Conservation (phyloP, 2,329 filamentous ascomycete genomes). For the Ascochyta koolunga region DNA sequence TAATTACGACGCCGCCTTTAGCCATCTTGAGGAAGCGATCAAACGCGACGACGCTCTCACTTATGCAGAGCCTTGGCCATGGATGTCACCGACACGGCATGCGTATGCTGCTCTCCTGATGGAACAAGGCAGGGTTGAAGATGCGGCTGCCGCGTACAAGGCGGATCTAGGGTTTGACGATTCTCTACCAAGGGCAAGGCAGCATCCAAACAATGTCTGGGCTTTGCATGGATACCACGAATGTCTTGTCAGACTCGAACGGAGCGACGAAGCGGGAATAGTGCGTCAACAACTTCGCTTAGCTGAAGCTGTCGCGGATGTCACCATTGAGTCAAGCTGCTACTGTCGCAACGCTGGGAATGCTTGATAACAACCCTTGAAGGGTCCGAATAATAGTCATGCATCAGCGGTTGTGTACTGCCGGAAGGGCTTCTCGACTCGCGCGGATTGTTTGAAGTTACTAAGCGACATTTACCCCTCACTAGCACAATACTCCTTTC, state of each 20-base stretch:
- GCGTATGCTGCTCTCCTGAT: conserved; percentile 72
- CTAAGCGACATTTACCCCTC: neutral
- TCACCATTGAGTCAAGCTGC: conserved; percentile 64
- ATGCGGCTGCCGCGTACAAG: conserved; percentile 47
- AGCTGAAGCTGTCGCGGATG: conserved; percentile 64
- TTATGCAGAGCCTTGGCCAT: conserved; percentile 78
- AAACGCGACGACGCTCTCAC: conserved; percentile 66
- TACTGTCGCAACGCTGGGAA: conserved; percentile 53
- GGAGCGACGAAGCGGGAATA: conserved; percentile 55
- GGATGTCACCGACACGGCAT: conserved; percentile 77
- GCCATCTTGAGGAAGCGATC: conserved; percentile 63
- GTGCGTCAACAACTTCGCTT: conserved; percentile 58
- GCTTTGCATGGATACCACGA: conserved; percentile 75
- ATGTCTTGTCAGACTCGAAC: conserved; percentile 64
- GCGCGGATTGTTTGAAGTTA: conserved; percentile 2
- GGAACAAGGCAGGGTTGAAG: conserved; percentile 62
- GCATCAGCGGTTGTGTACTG: neutral
- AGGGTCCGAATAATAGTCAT: neutral
- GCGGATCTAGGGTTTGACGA: conserved; percentile 52
- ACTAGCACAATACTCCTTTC: neutral
- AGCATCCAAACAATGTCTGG: conserved; percentile 78
- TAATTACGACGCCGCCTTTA: conserved; percentile 65
- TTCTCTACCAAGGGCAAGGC: conserved; percentile 67
- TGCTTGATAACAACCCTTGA: neutral
- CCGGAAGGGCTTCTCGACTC: neutral